These are phyloP conservation scores for Papiliotrema laurentii DNA, from an alignment of 1,284 basidiomycete species.

Conservation along the genomic window DNA sequence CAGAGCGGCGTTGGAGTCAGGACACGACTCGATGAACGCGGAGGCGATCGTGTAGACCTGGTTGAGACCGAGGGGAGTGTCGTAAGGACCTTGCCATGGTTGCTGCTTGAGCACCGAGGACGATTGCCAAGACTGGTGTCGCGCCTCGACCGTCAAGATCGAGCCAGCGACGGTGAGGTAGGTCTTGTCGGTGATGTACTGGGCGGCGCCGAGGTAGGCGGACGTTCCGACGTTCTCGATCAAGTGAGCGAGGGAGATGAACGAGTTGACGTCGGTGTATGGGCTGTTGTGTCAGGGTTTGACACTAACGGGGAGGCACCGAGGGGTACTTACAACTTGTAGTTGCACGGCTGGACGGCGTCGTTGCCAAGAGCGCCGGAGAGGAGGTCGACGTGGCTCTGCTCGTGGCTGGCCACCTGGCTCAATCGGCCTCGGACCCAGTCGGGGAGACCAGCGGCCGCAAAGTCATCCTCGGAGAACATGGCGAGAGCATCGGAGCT, in stretches of 20 bases:
- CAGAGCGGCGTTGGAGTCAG: slow-evolving; percentile 46
- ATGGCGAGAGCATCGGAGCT: slow-evolving; percentile 9
- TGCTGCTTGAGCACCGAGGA: slow-evolving; percentile 39
- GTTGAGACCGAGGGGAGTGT: slow-evolving; percentile 54
- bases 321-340: slow-evolving; percentile 29
- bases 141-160: slow-evolving; percentile 75
- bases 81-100: slow-evolving; percentile 58
- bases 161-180: slow-evolving; percentile 58
- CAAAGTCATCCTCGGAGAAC: slow-evolving; percentile 23
- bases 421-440: slow-evolving; percentile 42
- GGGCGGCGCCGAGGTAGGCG: slow-evolving; percentile 73
- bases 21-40: slow-evolving; percentile 42
- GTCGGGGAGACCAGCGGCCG: slow-evolving; percentile 60
- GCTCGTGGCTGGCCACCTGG: slow-evolving; percentile 61
- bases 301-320: too few species aligned
- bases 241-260: slow-evolving; percentile 67
- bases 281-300: too few species aligned
- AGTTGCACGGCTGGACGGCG: slow-evolving; percentile 50
- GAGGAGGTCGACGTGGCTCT: slow-evolving; percentile 54
- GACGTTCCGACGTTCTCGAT: slow-evolving; percentile 74
- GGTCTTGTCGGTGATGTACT: slow-evolving; percentile 49
- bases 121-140: slow-evolving; percentile 57
- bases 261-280: slow-evolving; percentile 63
- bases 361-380: slow-evolving; percentile 55
- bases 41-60: slow-evolving; percentile 49